A percentile compares a stretch with the other conserved stretches of the same genome.
Evolutionary conservation across 352 stramenopile genomes (phyloP).

Genomic region (Phytopythium helicoides): DNA sequence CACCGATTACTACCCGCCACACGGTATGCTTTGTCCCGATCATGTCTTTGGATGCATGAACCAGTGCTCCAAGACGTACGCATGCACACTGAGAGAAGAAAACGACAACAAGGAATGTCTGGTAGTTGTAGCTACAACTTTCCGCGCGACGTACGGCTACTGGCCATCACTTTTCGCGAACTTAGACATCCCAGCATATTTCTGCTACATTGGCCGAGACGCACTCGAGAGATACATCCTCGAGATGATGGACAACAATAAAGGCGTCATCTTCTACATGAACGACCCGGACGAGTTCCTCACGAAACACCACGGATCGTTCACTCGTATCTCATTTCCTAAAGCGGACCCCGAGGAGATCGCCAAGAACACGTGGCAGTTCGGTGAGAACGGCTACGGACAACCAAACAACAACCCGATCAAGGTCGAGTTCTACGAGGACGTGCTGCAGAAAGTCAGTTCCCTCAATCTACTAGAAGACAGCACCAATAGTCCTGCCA

Average conservation of each 20-base stretch:
- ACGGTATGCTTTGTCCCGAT: conserved; percentile 19
- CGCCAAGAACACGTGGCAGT: conserved; percentile 10
- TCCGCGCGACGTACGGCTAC: conserved; percentile 17
- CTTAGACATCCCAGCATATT: conserved; percentile 23
- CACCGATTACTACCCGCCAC: conserved; percentile 16
- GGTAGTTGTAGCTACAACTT: conserved; percentile 23
- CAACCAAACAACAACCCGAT: conserved; percentile 15
- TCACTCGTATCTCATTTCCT: conserved; percentile 24
- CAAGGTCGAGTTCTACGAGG: conserved; percentile 23
- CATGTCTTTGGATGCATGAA: conserved; percentile 29
- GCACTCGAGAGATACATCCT: conserved; percentile 8
- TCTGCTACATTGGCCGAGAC: conserved; percentile 19
- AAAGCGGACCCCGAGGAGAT: conserved; percentile 5
- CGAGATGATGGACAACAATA: conserved; percentile 11
- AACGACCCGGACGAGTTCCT: conserved; percentile 29
- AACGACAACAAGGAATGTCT: conserved; percentile 25
- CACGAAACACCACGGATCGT: conserved; percentile 9
- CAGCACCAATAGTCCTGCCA: not conserved
- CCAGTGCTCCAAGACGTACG: conserved; percentile 32
- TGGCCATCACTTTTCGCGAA: conserved; percentile 30
- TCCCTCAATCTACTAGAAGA: conserved; percentile 14
- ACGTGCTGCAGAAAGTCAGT: conserved; percentile 29
- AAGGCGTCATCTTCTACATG: conserved; percentile 24
- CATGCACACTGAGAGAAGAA: conserved; percentile 35
- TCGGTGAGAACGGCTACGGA: conserved; percentile 30